Conservation (phyloP, 495 filamentous ascomycete species). For the Talaromyces trachyspermus region DNA sequence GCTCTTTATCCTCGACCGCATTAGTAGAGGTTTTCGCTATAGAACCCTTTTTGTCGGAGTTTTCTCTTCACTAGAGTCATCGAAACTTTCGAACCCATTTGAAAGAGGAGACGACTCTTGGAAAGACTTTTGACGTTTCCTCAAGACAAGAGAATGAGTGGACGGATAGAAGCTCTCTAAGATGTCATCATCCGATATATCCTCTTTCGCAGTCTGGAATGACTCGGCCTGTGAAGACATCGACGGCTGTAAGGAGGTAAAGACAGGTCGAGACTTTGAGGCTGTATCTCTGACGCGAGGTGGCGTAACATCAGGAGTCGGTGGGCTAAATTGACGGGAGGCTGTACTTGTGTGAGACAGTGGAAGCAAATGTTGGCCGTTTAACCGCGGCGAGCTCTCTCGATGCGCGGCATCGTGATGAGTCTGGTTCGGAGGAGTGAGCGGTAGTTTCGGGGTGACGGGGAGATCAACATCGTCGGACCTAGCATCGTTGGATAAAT, state of each 20-base stretch:
- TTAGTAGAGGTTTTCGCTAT: not conserved
- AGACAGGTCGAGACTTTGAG: constrained; percentile 33
- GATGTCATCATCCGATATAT: constrained; percentile 55
- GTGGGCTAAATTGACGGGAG: constrained; percentile 57
- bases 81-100: constrained; percentile 5
- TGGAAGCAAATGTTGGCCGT: constrained; percentile 7
- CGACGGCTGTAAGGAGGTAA: constrained; percentile 22
- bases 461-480: constrained; percentile 13
- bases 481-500: not conserved
- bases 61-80: not conserved
- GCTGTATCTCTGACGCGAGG: constrained; percentile 45
- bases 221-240: constrained; percentile 57
- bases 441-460: constrained; percentile 26
- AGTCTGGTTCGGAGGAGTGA: constrained; percentile 31
- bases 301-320: constrained; percentile 67
- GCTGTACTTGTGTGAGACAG: constrained; percentile 42
- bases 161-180: constrained; percentile 44
- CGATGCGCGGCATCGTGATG: constrained; percentile 8
- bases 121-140: constrained; percentile 23
- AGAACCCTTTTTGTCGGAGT: constrained; percentile 5
- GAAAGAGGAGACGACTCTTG: constrained; percentile 2
- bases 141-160: constrained; percentile 18
- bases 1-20: not conserved
- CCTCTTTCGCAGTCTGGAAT: constrained; percentile 66
- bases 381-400: not conserved